A percentile compares a stretch with the other conserved stretches of the same genome.
Evolutionary conservation across 306 rosid genomes (phyloP).

Genomic region (Myrica gale): DNA sequence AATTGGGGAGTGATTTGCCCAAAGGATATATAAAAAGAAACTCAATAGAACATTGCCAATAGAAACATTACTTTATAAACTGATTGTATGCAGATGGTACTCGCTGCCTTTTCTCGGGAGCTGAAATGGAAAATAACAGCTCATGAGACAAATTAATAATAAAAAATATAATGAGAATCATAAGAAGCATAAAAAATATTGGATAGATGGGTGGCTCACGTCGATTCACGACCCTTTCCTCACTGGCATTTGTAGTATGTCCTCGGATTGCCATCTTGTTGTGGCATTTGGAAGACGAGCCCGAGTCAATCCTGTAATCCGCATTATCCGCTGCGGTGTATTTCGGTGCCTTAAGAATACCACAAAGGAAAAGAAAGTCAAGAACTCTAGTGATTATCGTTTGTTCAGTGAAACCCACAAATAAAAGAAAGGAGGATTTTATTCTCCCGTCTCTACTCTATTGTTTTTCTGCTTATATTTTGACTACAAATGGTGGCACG

Average conservation of each 20-base stretch:
- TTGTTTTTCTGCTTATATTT: no score
- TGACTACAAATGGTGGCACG: no score
- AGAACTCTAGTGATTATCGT: background rate
- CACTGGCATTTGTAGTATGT: conserved; percentile 41
- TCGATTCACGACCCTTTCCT: conserved; percentile 72
- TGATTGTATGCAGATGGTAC: conserved; percentile 99
- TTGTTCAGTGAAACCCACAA: background rate
- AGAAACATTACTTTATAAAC: conserved; percentile 79
- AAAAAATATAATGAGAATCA: no score
- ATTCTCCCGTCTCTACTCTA: background rate
- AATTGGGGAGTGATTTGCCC: background rate
- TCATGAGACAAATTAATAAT: conserved; percentile 23
- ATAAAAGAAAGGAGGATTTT: background rate
- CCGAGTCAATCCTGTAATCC: conserved; percentile 63
- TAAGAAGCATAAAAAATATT: no score
- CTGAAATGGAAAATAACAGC: conserved; percentile 75
- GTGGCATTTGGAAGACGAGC: conserved; percentile 77
- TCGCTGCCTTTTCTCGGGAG: conserved; percentile 99
- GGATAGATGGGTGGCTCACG: conserved; percentile 49
- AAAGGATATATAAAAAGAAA: background rate
- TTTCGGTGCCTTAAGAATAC: conserved; percentile 42
- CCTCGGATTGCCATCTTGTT: conserved; percentile 70
- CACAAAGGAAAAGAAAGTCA: background rate
- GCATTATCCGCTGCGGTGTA: conserved; percentile 54
- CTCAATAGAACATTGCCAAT: conserved; percentile 11